phyloP scores from a whole-genome alignment of 2,329 filamentous ascomycete species.

The Cadophora sp. region DNA sequence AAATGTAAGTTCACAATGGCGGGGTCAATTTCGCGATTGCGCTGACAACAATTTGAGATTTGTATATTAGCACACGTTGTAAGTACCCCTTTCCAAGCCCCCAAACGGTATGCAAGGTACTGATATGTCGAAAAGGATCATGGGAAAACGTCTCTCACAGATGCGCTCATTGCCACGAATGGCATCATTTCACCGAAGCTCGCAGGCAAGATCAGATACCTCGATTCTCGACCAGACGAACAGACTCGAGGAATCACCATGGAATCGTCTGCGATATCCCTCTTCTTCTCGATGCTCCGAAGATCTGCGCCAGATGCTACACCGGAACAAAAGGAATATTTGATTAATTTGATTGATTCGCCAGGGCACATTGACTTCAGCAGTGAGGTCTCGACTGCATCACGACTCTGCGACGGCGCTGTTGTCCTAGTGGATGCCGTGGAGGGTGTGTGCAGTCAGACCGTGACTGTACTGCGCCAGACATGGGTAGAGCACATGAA shows the following conservation, averaged over 20 bases:
- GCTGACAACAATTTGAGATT: constrained; percentile 62
- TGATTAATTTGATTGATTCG: constrained; percentile 97
- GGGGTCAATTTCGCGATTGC: constrained; percentile 29
- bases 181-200: constrained; percentile 98
- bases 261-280: constrained; percentile 97
- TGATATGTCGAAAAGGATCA: constrained; percentile 69
- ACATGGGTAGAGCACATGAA: constrained; percentile 96
- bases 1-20: constrained; percentile 70
- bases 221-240: constrained; percentile 95
- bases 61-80: constrained; percentile 94
- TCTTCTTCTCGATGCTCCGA: constrained; percentile 92
- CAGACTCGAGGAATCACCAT: constrained; percentile 98
- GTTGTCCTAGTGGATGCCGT: constrained; percentile 95
- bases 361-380: constrained; percentile 99
- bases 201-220: constrained; percentile 96
- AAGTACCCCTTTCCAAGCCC: constrained; percentile 46
- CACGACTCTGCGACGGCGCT: constrained; percentile 90
- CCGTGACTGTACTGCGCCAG: constrained; percentile 93
- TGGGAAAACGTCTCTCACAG: constrained; percentile 96
- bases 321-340: constrained; percentile 83
- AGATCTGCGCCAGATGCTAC: constrained; percentile 70
- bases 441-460: constrained; percentile 98
- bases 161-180: constrained; percentile 96
- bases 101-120: not conserved
- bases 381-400: constrained; percentile 96